Base-by-base conservation (phyloP, 371 early-diverging fungal species). In the Mucor circinelloides region DNA sequence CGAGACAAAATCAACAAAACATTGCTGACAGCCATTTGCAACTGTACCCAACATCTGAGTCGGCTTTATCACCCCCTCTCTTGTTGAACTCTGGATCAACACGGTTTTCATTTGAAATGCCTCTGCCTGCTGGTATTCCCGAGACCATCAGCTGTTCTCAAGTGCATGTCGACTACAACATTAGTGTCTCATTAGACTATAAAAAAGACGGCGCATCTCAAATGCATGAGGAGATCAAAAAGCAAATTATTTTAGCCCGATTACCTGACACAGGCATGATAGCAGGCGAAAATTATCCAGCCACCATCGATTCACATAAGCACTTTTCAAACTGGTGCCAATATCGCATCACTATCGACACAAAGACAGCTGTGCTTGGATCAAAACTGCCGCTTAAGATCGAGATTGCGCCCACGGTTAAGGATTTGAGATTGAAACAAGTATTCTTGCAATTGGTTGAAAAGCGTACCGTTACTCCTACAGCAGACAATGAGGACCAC, bases 31-130 rank as follows among this genome's bases (percentile, higher is more conserved):
- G 61, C 52, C 48, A 25, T 46, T 58, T 48, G 25, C 50, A 40
- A 34, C 40, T 58, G 15, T 63, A 58, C 48, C 58, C 48, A 7
- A 32, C 52, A 21, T 31, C 48, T 6, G 54, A 38, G 21, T 27
- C 30, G 21, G 38, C 58, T 13, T 27, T 27, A 15, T 27, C 52
- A 27, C 52, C 27, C 1, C 58, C 58, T 38, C 38, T 58, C 3
- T 32, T 58, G 25, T 15, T 44, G 28, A 60, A 60, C 56, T 44
- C 50, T 48, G 63, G 40, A 38, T 34, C 58, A 13, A 58, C 60
- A 13, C 57, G 54, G 58, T 70, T 68, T 48, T 54, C 71, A 23
- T 76, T 76, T 64, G 77, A 76, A 58, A 68, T 76, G 69, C 71
- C 68, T 25, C 40, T 76, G 23, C 64, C 75, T 2, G 30, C 58